Conservation (phyloP, 176 grass and related monocot species). For the Hyparrhenia diplandra region DNA sequence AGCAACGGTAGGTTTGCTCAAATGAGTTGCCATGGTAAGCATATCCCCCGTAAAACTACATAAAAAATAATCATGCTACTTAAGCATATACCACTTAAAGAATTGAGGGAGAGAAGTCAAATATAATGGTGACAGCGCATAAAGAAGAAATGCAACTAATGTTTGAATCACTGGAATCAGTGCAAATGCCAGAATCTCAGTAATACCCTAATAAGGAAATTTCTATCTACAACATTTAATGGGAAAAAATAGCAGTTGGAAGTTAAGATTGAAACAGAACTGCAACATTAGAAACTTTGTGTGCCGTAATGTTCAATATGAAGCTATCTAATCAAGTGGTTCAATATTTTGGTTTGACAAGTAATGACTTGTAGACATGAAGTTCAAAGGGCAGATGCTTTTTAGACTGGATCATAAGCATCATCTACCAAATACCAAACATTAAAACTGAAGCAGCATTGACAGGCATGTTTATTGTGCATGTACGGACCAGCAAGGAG, state of each 20-base stretch:
- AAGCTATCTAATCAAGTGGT: background rate
- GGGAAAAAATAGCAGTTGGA: background rate
- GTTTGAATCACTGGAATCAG: background rate
- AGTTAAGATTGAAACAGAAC: background rate
- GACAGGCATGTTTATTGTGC: background rate
- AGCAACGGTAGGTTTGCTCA: constrained; percentile 69
- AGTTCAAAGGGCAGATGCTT: background rate
- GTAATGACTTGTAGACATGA: background rate
- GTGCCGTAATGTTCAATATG: background rate
- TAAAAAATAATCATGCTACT: background rate
- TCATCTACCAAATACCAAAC: background rate
- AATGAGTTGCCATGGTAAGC: constrained; percentile 56
- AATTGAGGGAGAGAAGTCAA: background rate
- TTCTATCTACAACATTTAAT: background rate
- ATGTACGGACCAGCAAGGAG: background rate
- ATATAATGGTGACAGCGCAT: background rate
- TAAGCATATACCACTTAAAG: background rate
- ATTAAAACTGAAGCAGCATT: background rate
- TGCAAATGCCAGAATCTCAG: background rate
- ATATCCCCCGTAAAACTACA: constrained; percentile 61
- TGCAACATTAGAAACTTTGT: background rate
- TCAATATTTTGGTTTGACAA: background rate
- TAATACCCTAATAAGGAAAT: background rate
- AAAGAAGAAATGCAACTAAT: background rate
- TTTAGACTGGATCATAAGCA: background rate